Evolutionary conservation across 2,329 filamentous ascomycete species (phyloP), one percentile per base, ranked within the genome.

Genomic region (Phaeomoniella chlamydospora): DNA sequence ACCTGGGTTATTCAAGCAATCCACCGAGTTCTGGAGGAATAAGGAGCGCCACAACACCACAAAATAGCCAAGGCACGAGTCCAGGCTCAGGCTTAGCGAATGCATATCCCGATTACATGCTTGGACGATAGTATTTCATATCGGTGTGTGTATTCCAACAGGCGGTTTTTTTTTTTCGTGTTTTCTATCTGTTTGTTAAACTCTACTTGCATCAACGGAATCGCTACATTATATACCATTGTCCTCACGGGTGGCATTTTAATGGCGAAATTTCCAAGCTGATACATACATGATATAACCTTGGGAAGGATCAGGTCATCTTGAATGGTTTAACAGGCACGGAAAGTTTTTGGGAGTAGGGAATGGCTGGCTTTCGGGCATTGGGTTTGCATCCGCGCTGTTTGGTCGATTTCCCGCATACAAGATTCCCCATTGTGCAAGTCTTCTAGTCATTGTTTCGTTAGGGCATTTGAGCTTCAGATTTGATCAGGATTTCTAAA

Each of bases 81-180:
- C 22, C 6, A 22, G 49, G 45, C 18, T 50, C 49, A 15, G 52
- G 52, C 36, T 42, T 54, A 45, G 54, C 53, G 29, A 49, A 50
- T 37, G 57, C 51, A 46, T 64, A 60, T 48, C 58, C 59, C 39
- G 61, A 64, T 47, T 64, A 64, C 49, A 64, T 65, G 61, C 59
- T 64, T 53, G 61, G 61, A 43, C 58, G 61, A n/a, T n/a, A n/a
- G n/a, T n/a, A n/a, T n/a, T n/a, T n/a, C n/a, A n/a, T n/a, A n/a
- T n/a, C n/a, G n/a, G n/a, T n/a, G n/a, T 37, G 44, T 30, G 34
- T 45, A 49, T 57, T 49, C 59, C 33, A 9, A 5, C 9, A 17
- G 17, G 17, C 11, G 15, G n/a, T 22, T 14, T 22, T 29, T 29
- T 4, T 11, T 31, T 36, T 22, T 34, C 16, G 11, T 32, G 5